These are phyloP conservation scores for Saksenaea oblongispora DNA, from an alignment of 371 early-diverging fungal species.

Conservation along the genomic window DNA sequence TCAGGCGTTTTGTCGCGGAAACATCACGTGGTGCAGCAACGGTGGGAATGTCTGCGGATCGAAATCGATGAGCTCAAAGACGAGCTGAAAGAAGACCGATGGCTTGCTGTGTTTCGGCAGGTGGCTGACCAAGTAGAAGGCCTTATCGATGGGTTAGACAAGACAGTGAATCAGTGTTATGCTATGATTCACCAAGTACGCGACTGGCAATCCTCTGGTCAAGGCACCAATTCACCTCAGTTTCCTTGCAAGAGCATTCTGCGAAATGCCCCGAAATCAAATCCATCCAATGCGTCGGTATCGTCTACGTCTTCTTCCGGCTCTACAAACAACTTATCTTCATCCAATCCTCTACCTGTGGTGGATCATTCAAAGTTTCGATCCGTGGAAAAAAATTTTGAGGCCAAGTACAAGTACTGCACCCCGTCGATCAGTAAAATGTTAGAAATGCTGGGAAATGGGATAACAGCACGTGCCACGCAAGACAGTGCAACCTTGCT, in stretches of 20 bases:
- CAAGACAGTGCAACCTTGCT: constrained; percentile 46
- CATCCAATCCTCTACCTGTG: constrained; percentile 23
- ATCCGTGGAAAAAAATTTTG: constrained; percentile 58
- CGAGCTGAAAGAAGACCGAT: constrained; percentile 64
- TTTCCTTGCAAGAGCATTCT: constrained; percentile 19
- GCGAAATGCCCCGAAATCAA: constrained; percentile 15
- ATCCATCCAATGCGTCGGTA: constrained; percentile 10
- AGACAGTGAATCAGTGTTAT: constrained; percentile 56
- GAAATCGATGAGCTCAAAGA: constrained; percentile 56
- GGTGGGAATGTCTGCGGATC: constrained; percentile 48
- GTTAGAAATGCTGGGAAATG: constrained; percentile 59
- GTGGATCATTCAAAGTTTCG: constrained; percentile 56
- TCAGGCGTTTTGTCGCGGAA: constrained; percentile 36
- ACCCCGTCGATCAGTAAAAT: constrained; percentile 61
- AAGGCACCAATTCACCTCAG: background rate
- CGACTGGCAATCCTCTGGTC: constrained; percentile 29
- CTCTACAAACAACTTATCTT: background rate
- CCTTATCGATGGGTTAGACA: constrained; percentile 65
- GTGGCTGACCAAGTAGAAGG: constrained; percentile 61
- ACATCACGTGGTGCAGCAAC: constrained; percentile 36
- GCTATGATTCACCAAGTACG: constrained; percentile 47
- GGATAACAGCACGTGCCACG: constrained; percentile 56
- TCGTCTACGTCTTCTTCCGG: constrained; percentile 3
- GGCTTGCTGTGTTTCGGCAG: constrained; percentile 62
- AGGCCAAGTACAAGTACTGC: constrained; percentile 65